Evolutionary conservation across 306 rosid genomes (phyloP), one percentile per base, ranked within the genome.

Genomic region (Inga leiocalycina): DNA sequence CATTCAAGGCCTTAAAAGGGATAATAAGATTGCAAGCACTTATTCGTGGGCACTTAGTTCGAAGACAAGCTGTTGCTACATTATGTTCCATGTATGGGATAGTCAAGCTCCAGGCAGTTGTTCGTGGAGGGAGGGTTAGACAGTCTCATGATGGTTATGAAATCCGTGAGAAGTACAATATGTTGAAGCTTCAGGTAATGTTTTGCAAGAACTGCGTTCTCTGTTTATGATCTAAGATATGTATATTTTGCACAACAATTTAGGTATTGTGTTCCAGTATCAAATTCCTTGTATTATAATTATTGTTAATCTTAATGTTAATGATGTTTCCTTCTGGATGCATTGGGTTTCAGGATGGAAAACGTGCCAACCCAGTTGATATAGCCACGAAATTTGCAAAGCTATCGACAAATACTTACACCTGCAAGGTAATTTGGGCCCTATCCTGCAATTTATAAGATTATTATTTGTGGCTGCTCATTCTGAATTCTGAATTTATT

Each of bases 1-100:
- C 99, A 78, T 94, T 94, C 82, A 82, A 92, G 88, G 97, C 99
- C 66, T 91, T 97, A 72, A 97, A 92, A 91, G 99, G 99, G 87
- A 97, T 97, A 82, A 97, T 97, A 87, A 92, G 99, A 90, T 84
- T 97, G 91, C 99, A 97, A 88, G 99, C 99, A 20, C 99, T 97
- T 79, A 97, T 97, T 81, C 98, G 99, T 46, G 99, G 99, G 74
- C 99, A 97, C 92, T 82, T 97, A 87, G 99, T 92, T 76, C 86
- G 99, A 87, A 94, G 98, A 84, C 99, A 97, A 89, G 99, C 98
- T 88, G 94, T 89, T 89, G 86, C 92, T 77, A 94, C 99, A 7
- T 85, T 97, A 57, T 87, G 84, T 91, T 90, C 91, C 88, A 90
- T 94, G 97, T 87, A 89, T 81, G 92, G 93, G 71, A 86, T 97